Evolutionary conservation across 768 basidiomycete genomes (phyloP).

Genomic region (Phallus indusiatus): DNA sequence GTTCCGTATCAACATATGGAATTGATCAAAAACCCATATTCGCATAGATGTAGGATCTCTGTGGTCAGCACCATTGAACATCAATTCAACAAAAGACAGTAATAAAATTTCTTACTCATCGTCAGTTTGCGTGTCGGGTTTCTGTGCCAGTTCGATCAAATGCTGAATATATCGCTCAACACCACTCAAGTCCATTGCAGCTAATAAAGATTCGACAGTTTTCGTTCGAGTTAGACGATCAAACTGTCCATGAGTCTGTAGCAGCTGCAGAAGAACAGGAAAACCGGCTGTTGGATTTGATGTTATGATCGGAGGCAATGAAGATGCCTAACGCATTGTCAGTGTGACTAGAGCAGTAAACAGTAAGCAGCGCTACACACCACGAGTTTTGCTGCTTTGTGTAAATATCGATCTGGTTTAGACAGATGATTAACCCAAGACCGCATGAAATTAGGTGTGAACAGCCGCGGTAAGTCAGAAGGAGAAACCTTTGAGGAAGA

Average conservation of each 20-base stretch:
- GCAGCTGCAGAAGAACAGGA: constrained; percentile 74
- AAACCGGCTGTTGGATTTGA: constrained; percentile 74
- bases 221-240: constrained; percentile 90
- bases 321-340: constrained; percentile 42
- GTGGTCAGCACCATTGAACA: constrained; percentile 5
- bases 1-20: constrained; percentile 69
- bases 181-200: constrained; percentile 61
- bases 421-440: constrained; percentile 95
- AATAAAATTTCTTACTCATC: not conserved
- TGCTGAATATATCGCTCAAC: constrained; percentile 70
- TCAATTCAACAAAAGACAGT: constrained; percentile 8
- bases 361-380: constrained; percentile 32
- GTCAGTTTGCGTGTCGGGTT: not conserved
- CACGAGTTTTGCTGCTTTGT: constrained; percentile 80
- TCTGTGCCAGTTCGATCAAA: constrained; percentile 34
- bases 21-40: constrained; percentile 81
- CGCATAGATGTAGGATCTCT: constrained; percentile 32
- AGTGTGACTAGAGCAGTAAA: not conserved
- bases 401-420: constrained; percentile 76
- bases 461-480: constrained; percentile 71
- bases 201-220: constrained; percentile 78
- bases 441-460: constrained; percentile 93
- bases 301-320: constrained; percentile 67
- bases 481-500: constrained; percentile 59
- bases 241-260: constrained; percentile 79